Evolutionary conservation across 345 rosid genomes (phyloP), one percentile per base, ranked within the genome.

Genomic region (Clausena lansium): DNA sequence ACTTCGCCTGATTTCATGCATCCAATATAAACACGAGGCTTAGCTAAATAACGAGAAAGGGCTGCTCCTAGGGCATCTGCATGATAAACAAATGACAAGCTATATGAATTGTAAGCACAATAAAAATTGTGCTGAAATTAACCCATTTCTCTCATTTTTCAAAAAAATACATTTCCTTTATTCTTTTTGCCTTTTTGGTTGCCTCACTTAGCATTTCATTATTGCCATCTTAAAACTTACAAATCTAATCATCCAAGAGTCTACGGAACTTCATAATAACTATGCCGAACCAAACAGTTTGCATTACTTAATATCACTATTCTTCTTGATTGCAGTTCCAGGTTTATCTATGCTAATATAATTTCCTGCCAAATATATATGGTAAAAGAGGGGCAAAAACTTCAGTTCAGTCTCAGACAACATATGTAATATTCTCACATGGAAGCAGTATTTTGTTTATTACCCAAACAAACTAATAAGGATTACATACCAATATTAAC

Each of bases 401-500:
- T 11, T 22, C 30, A 50, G 52, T 61, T 73, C 27, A 66, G 67
- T 39, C 22, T 36, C 36, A 75, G 69, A 14, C 35, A 25, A 63
- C 69, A 39, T 5, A 25, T 58, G 33, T 64, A 59, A 5, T 47
- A 77, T 3, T 6, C 45, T 72, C 54, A 35, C 30, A 24, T 14
- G 54, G 39, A 58, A 30, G 78, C 32, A 19, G 8, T 47, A 36
- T 68, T 28, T 71, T 70, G 75, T 67, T 77, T 52, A 22, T 64
- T 54, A 64, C 28, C 55, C 36, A 41, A 80, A 76, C 1, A 33
- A 69, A 68, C 28, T 45, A 72, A 47, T 8, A 38, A 73, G 59
- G 54, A 61, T 61, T 55, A 82, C 88, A 75, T 90, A 92, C 97
- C 93, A 6, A 89, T 88, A 83, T 92, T 88, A 78, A 90, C 86